Evolutionary conservation across 78 protist genomes (phyloP).

Genomic region (slime mould (Dictyostelium discoideum)): dicty_2.7 NC_007089.4:3310001-3310500

Average conservation of each 20-base stretch:
- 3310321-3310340: neutral
- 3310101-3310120: constrained; percentile 63
- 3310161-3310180: neutral
- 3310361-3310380: neutral
- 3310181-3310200: constrained; percentile 56
- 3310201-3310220: constrained; percentile 61
- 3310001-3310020: no score
- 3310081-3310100: neutral
- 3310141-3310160: neutral
- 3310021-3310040: neutral
- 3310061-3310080: no score
- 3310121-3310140: constrained; percentile 62
- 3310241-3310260: neutral
- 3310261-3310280: neutral
- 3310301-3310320: neutral
- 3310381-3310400: neutral
- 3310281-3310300: neutral
- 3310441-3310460: no score
- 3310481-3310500: no score
- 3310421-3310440: no score
- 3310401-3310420: no score
- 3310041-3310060: neutral
- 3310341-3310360: neutral
- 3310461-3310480: no score
- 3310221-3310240: constrained; percentile 49